Percentiles rank a stretch among this genome's conserved stretches.
phyloP scores from a whole-genome alignment of 177 flowering plant genomes.

The Vitis hybrid region DNA sequence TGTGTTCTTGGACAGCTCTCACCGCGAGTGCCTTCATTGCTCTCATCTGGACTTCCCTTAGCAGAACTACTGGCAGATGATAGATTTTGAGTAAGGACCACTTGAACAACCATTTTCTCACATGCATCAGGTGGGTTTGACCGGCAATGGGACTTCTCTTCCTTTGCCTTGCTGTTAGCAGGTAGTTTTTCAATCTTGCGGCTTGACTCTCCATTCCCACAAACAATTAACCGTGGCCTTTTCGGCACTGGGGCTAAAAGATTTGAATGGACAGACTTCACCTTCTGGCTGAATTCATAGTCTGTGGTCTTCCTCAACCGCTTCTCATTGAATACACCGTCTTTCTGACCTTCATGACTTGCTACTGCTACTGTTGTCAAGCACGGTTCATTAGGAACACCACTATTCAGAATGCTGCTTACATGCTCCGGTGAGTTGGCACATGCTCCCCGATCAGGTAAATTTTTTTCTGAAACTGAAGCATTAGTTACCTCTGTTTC shows the following conservation, averaged over 20 bases:
- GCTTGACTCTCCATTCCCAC: conserved; percentile 8
- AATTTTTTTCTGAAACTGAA: conserved; percentile 1
- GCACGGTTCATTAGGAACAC: background rate
- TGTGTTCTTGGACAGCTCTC: conserved; percentile 7
- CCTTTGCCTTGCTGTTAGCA: conserved; percentile 1
- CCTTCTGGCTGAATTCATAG: conserved; percentile 5
- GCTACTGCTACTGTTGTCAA: conserved; percentile 3
- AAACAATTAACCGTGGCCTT: background rate
- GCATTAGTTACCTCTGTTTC: conserved; percentile 12
- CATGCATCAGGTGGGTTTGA: conserved; percentile 9
- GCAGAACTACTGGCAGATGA: conserved; percentile 17
- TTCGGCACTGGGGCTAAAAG: conserved; percentile 1
- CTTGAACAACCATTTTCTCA: conserved; percentile 1
- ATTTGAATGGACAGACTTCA: conserved; percentile 8
- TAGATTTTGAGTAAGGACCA: conserved; percentile 7
- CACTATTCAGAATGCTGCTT: conserved; percentile 3
- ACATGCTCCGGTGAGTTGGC: conserved; percentile 14
- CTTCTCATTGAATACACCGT: background rate
- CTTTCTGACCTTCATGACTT: background rate
- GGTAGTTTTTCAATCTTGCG: conserved; percentile 6
- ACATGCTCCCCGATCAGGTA: conserved; percentile 8
- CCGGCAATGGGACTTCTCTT: conserved; percentile 6
- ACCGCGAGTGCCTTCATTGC: conserved; percentile 8
- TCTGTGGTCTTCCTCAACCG: background rate
- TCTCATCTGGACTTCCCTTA: conserved; percentile 9